A percentile compares a stretch with the other conserved stretches of the same genome.
Conservation (phyloP, 345 rosid species). For the Aurinia saxatilis region DNA sequence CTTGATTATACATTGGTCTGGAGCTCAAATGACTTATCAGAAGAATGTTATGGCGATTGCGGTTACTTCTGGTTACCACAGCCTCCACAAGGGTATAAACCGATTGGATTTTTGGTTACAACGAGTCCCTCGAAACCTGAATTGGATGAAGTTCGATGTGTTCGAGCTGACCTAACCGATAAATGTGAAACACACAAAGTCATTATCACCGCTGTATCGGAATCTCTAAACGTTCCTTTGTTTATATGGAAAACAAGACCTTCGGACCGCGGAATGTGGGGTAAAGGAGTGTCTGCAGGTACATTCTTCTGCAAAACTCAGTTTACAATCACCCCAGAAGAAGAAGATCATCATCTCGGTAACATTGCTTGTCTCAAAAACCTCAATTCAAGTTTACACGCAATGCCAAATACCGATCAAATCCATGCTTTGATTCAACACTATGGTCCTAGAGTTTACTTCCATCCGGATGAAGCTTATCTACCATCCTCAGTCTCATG, state of each 20-base stretch:
- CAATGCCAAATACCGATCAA: conserved; percentile 74
- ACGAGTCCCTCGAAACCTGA: conserved; percentile 44
- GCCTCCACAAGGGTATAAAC: conserved; percentile 63
- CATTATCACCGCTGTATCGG: conserved; percentile 26
- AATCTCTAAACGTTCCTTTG: conserved; percentile 36
- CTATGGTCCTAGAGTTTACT: conserved; percentile 74
- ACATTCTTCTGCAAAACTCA: conserved; percentile 55
- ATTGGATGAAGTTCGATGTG: conserved; percentile 65
- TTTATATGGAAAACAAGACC: conserved; percentile 74
- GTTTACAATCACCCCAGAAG: conserved; percentile 24
- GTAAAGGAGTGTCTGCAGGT: conserved; percentile 71
- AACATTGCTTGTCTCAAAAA: conserved; percentile 55
- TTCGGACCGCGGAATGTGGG: conserved; percentile 45
- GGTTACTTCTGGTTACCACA: conserved; percentile 84
- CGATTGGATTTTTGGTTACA: conserved; percentile 67
- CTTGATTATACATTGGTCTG: conserved; percentile 64
- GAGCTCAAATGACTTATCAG: conserved; percentile 51
- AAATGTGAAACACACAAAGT: conserved; percentile 43
- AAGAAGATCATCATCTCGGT: conserved; percentile 41
- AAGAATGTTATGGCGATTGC: conserved; percentile 23
- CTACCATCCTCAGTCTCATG: conserved; percentile 44
- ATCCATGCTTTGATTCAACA: conserved; percentile 56
- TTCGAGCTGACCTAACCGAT: conserved; percentile 67
- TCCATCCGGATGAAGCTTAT: conserved; percentile 36
- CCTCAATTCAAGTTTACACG: conserved; percentile 45